phyloP scores from a whole-genome alignment of 768 basidiomycete genomes.

The Paxillus involutus region DNA sequence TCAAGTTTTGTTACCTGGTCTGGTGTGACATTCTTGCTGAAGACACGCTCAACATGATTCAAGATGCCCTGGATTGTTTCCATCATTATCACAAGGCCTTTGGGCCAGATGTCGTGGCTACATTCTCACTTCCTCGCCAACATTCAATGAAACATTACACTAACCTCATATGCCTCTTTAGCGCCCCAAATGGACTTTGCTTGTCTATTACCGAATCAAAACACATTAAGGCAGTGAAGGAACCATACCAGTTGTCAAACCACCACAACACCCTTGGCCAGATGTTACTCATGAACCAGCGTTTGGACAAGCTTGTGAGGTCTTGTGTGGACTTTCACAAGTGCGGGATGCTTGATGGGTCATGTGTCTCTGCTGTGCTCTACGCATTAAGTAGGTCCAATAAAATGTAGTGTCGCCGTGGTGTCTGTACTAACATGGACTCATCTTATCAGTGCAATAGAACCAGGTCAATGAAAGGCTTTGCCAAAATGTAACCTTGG shows the following conservation, averaged over 20 bases:
- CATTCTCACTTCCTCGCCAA: slow-evolving; percentile 30
- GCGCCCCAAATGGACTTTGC: slow-evolving; percentile 35
- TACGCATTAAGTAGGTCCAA: no score
- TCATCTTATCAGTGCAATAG: no score
- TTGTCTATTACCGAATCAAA: slow-evolving; percentile 37
- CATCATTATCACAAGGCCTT: slow-evolving; percentile 22
- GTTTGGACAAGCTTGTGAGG: no score
- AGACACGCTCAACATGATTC: slow-evolving; percentile 15
- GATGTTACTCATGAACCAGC: no score
- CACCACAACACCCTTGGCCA: slow-evolving; percentile 5
- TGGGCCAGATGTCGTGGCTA: not conserved
- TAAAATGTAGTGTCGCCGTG: no score
- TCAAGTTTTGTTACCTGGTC: slow-evolving; percentile 36
- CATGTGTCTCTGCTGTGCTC: no score
- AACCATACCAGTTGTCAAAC: slow-evolving; percentile 30
- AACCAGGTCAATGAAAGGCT: no score
- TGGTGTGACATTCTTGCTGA: slow-evolving; percentile 20
- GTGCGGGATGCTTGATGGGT: no score
- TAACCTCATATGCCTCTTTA: slow-evolving; percentile 24
- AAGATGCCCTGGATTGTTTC: slow-evolving; percentile 18
- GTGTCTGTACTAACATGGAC: no score
- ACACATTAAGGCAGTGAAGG: slow-evolving; percentile 7
- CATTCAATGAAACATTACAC: slow-evolving; percentile 33
- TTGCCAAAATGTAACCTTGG: no score
- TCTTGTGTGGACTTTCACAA: no score